A percentile compares a stretch with the other conserved stretches of the same genome.
Evolutionary conservation across 176 grass and related monocot genomes (phyloP).

Genomic region (Triticum urartu): DNA sequence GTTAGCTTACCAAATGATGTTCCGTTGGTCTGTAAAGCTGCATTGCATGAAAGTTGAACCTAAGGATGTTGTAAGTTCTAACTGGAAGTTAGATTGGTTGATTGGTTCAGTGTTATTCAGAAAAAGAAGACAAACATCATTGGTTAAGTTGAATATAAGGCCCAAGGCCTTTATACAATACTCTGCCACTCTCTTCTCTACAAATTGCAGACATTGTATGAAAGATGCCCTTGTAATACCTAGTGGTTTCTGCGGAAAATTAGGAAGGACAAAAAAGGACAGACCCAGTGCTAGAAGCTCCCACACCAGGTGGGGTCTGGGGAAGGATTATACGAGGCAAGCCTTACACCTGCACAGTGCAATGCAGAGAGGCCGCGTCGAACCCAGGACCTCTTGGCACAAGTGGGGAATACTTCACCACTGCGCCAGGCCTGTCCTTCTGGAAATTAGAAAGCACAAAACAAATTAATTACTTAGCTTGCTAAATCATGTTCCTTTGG

Average conservation of each 20-base stretch:
- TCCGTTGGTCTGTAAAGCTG: neutral
- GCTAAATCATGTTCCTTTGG: neutral
- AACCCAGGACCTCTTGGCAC: no score
- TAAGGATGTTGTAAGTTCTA: neutral
- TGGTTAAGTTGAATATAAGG: no score
- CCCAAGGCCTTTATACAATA: conserved; percentile 89
- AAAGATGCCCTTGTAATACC: conserved; percentile 83
- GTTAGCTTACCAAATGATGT: neutral
- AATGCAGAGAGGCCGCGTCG: no score
- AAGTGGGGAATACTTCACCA: no score
- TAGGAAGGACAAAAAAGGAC: neutral
- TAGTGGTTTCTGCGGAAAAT: conserved; percentile 68
- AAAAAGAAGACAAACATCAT: neutral
- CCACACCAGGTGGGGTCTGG: no score
- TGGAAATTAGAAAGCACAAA: no score
- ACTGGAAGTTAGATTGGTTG: neutral
- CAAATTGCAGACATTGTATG: conserved; percentile 78
- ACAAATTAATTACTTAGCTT: neutral
- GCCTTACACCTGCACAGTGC: no score
- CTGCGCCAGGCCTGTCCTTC: no score
- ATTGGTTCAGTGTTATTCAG: neutral
- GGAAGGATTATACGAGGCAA: no score
- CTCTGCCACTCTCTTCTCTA: conserved; percentile 76
- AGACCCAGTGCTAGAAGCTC: no score
- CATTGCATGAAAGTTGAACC: neutral